phyloP scores from a whole-genome alignment of 2,329 filamentous ascomycete species.

The Talaromyces sp. region DNA sequence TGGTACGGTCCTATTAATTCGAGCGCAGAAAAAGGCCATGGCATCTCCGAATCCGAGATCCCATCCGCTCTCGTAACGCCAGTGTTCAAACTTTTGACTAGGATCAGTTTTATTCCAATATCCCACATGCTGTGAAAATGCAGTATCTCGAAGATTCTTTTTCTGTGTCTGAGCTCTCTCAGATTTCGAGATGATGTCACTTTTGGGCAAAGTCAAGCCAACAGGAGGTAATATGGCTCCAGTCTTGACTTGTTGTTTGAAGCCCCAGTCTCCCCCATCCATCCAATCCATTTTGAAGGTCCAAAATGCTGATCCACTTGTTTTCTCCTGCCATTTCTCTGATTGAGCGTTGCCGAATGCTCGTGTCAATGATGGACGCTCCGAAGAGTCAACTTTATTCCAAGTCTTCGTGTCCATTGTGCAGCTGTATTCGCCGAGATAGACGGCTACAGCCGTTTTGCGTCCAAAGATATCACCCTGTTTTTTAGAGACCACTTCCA shows the following conservation, averaged over 20 bases:
- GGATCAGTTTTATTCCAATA: conserved; percentile 48
- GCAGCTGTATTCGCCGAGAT: conserved; percentile 56
- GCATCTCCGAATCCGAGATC: conserved; percentile 53
- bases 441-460: conserved; percentile 45
- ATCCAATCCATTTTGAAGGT: conserved; percentile 57
- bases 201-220: conserved; percentile 13
- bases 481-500: conserved; percentile 42
- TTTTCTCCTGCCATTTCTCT: conserved; percentile 43
- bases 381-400: conserved; percentile 39
- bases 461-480: conserved; percentile 45
- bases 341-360: conserved; percentile 24
- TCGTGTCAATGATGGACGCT: conserved; percentile 29
- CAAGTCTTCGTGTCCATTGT: conserved; percentile 50
- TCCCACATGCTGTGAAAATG: conserved; percentile 39
- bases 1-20: conserved; percentile 26
- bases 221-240: conserved; percentile 38
- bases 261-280: conserved; percentile 46
- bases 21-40: conserved; percentile 37
- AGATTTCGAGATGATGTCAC: conserved; percentile 33
- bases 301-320: conserved; percentile 51
- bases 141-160: conserved; percentile 29
- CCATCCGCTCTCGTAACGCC: conserved; percentile 53
- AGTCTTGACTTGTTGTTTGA: conserved; percentile 47
- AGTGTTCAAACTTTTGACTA: conserved; percentile 46
- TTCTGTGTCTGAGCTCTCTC: conserved; percentile 36